Evolutionary conservation across 2,329 filamentous ascomycete species (phyloP).

Genomic region (Claviceps purpurea): DNA sequence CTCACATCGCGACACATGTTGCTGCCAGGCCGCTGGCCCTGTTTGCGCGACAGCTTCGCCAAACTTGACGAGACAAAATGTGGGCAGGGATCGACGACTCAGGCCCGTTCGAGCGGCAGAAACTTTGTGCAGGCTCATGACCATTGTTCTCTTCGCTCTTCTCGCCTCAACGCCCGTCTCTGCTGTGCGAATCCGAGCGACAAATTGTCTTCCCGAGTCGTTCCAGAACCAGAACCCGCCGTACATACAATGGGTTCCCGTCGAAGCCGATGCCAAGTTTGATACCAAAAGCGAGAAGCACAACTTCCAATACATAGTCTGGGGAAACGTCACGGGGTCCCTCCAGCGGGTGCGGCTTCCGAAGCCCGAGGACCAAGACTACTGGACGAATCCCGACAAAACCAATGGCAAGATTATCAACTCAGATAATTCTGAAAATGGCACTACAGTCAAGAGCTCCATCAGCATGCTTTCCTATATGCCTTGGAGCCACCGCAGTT

Average conservation of each 20-base stretch:
- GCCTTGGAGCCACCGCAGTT: constrained; percentile 40
- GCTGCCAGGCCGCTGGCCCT: not conserved
- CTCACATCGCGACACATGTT: not conserved
- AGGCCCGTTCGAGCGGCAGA: not conserved
- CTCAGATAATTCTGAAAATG: constrained; percentile 44
- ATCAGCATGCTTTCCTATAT: constrained; percentile 68
- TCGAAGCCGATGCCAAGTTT: constrained; percentile 63
- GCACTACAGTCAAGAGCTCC: constrained; percentile 59
- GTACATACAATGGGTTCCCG: constrained; percentile 67
- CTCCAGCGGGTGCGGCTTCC: constrained; percentile 45
- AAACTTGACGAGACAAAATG: not conserved
- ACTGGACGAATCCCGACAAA: constrained; percentile 47
- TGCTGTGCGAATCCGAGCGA: constrained; percentile 61
- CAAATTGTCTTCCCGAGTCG: constrained; percentile 64
- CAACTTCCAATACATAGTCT: constrained; percentile 64
- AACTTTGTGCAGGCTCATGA: constrained; percentile 13
- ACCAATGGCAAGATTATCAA: constrained; percentile 66
- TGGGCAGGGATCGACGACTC: not conserved
- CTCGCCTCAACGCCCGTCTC: constrained; percentile 28
- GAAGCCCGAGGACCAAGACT: constrained; percentile 36
- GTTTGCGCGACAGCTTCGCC: not conserved
- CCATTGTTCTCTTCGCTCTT: constrained; percentile 24
- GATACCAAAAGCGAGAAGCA: constrained; percentile 46
- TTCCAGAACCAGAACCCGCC: constrained; percentile 42
- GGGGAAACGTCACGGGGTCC: constrained; percentile 80